Evolutionary conservation across 352 stramenopile species (phyloP).

Genomic region (Globisporangium polare): DNA sequence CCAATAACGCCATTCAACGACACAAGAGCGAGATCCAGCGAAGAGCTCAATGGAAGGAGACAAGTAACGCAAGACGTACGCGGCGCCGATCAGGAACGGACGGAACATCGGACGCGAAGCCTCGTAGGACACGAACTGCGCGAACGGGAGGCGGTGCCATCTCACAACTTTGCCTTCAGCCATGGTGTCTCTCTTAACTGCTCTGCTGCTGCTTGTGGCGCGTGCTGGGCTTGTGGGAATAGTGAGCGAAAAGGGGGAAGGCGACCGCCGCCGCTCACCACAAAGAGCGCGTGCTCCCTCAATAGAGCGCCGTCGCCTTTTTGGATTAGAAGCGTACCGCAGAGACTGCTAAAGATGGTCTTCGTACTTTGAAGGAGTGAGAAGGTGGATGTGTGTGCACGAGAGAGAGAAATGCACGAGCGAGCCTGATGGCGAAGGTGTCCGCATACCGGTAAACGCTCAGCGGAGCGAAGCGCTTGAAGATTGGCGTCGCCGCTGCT

Average conservation of each 20-base stretch:
- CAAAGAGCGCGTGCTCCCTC: constrained; percentile 4
- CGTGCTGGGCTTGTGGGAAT: constrained; percentile 5
- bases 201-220: constrained; percentile 2
- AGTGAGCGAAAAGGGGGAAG: constrained; percentile 4
- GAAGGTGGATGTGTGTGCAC: not conserved
- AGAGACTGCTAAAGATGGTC: not conserved
- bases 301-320: not conserved
- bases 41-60: not conserved
- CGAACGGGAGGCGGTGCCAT: constrained; percentile 83
- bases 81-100: constrained; percentile 76
- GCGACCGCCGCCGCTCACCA: constrained; percentile 6
- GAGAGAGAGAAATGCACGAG: not conserved
- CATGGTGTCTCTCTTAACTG: constrained; percentile 29
- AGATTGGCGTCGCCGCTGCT: no score
- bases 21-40: not conserved
- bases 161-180: constrained; percentile 61
- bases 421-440: not conserved
- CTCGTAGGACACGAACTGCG: constrained; percentile 75
- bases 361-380: not conserved
- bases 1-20: not conserved
- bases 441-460: not conserved
- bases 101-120: constrained; percentile 77
- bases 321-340: not conserved
- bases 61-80: constrained; percentile 29
- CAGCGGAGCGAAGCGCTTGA: no score